phyloP scores from a whole-genome alignment of 106 monocot genomes.

The Cymbidium sinense region DNA sequence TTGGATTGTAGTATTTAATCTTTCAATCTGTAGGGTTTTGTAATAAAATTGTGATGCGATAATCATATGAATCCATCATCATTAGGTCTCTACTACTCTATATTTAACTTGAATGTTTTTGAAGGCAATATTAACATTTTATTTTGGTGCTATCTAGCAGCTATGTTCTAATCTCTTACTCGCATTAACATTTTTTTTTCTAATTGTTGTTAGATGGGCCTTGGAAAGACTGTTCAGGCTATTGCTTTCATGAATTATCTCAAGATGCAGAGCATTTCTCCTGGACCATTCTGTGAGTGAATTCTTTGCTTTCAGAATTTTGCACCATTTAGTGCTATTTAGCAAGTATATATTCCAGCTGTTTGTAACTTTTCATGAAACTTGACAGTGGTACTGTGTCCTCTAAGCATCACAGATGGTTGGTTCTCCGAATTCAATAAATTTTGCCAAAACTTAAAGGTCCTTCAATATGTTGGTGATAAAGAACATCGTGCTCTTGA shows the following conservation, averaged over 20 bases:
- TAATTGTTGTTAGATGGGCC: slow-evolving; percentile 61
- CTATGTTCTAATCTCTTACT: not conserved
- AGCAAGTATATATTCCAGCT: not conserved
- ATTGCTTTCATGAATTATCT: slow-evolving; percentile 86
- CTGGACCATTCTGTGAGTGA: slow-evolving; percentile 77
- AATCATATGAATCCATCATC: not conserved
- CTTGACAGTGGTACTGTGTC: slow-evolving; percentile 79
- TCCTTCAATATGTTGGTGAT: slow-evolving; percentile 77
- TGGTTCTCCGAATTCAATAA: slow-evolving; percentile 80
- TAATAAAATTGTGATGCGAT: not conserved
- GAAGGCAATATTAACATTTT: not conserved
- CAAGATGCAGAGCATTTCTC: slow-evolving; percentile 47
- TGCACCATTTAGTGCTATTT: not conserved
- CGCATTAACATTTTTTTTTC: not conserved
- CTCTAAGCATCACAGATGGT: slow-evolving; percentile 83
- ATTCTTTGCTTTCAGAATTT: not conserved
- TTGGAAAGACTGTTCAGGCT: slow-evolving; percentile 95
- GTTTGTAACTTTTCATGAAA: slow-evolving; percentile 7
- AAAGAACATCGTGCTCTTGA: slow-evolving; percentile 43
- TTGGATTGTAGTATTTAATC: not conserved
- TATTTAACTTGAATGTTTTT: not conserved
- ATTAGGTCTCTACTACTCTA: not conserved
- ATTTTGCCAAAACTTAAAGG: slow-evolving; percentile 65
- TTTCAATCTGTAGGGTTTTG: not conserved
- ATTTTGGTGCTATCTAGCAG: not conserved